Base-by-base conservation (phyloP, 768 basidiomycete genomes). In the Podaxis sp. region DNA sequence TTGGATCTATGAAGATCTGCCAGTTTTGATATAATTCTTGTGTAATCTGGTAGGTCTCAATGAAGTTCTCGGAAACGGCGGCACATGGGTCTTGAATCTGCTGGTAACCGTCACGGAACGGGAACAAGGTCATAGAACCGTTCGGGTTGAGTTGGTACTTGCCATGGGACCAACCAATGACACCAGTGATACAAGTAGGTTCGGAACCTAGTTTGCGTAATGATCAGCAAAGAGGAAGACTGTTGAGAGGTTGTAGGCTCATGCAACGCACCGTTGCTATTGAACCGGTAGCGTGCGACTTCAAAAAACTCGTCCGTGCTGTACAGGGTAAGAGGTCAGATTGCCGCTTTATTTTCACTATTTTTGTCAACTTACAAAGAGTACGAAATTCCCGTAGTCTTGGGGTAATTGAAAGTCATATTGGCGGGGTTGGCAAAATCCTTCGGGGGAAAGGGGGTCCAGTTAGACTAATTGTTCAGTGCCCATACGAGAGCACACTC, bases 41-140 rank as follows among this genome's bases (percentile, higher is more conserved):
- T 12, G 87, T 89, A 65, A 82, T 72, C 76, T 93, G 90, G 83
- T 95, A 98, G 51, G 78, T 72, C 69, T 95, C 87, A 69, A 98
- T 85, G 71, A 96, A 89, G 73, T 95, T 93, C 38, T 56, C 54
- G 30, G 95, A 94, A 10, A 84, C 79, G 10, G 95, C 91, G 0
- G 90, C 90, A 70, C 96, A 99, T 0, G 95, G 90, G 67, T 96
- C 90, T 79, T 99, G 95, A 44, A 98, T 83, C 80, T 96, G 96
- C 73, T 97, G 94, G 76, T 86, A 92, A 15, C 96, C 96, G 72
- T 99, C 96, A 17, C 81, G 84, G 65, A 94, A 83, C 1, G 95
- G 92, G 2, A 71, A 76, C 69, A 94, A 76, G 44, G 83, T 73
- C 63, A 99, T 84, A 10, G 94, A 96, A 6, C 95, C 95, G 70